Percentiles rank a stretch among this genome's conserved stretches.
Conservation (phyloP, 768 basidiomycete species). For the Boletus patriciae region DNA sequence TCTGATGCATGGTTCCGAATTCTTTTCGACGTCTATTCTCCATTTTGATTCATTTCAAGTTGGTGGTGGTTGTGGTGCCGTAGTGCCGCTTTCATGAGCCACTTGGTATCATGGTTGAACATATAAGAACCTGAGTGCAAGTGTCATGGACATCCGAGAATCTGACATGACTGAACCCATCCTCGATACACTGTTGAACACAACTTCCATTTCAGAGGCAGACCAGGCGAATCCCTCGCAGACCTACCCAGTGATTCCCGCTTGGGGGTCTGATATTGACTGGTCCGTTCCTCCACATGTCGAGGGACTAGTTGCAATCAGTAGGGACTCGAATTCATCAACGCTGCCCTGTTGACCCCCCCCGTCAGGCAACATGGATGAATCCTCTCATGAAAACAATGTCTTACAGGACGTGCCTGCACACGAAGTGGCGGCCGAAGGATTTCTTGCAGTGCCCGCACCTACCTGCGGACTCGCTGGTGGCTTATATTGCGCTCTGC, state of each 20-base stretch:
- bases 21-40: too few species aligned
- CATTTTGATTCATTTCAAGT: too few species aligned
- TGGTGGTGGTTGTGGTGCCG: too few species aligned
- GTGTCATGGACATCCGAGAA: neutral
- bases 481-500: conserved; percentile 1
- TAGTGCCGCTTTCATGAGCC: too few species aligned
- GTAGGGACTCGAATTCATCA: neutral
- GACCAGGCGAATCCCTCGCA: neutral
- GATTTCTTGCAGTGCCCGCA: neutral
- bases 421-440: neutral
- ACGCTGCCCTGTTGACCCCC: neutral
- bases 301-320: neutral
- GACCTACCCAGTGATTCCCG: neutral
- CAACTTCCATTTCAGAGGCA: neutral
- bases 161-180: neutral
- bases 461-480: conserved; percentile 9
- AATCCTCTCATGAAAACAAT: neutral
- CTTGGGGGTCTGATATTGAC: neutral
- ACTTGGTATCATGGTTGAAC: neutral
- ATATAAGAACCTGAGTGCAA: neutral
- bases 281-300: neutral
- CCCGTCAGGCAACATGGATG: neutral
- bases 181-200: neutral
- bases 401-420: neutral
- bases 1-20: too few species aligned